Percentiles rank a stretch among this genome's conserved stretches.
phyloP scores from a whole-genome alignment of 1,284 basidiomycete species.

The Ceratobasidium sp. region DNA sequence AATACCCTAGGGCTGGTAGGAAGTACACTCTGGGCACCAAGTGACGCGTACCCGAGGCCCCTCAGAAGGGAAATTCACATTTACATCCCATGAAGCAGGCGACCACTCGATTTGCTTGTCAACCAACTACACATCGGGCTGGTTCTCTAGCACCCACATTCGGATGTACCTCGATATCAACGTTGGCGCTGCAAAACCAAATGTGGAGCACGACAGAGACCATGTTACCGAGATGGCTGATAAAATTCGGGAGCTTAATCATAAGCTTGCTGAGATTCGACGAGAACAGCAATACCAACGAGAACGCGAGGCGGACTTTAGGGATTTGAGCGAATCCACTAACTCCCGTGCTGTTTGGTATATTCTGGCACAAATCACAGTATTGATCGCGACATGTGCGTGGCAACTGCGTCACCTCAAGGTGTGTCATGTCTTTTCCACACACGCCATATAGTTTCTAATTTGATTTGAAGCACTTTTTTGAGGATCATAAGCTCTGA shows the following conservation, averaged over 20 bases:
- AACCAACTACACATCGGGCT: constrained; percentile 83
- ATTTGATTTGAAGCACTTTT: constrained; percentile 68
- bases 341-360: constrained; percentile 95
- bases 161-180: constrained; percentile 94
- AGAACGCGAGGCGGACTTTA: constrained; percentile 91
- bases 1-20: constrained; percentile 55
- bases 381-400: constrained; percentile 82
- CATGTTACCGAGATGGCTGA: constrained; percentile 88
- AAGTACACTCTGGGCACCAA: constrained; percentile 73
- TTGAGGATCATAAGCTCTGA: constrained; percentile 82
- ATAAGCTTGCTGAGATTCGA: constrained; percentile 89
- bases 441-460: background rate
- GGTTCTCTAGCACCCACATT: constrained; percentile 87
- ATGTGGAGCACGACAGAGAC: constrained; percentile 79
- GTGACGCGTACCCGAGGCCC: constrained; percentile 91
- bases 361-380: constrained; percentile 83
- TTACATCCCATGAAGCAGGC: constrained; percentile 94
- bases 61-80: constrained; percentile 91
- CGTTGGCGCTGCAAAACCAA: constrained; percentile 84
- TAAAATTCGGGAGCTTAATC: constrained; percentile 90
- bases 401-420: constrained; percentile 95
- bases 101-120: constrained; percentile 97
- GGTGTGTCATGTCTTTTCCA: constrained; percentile 56
- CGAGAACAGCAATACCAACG: constrained; percentile 98
- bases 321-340: constrained; percentile 86